Evolutionary conservation across 2,329 filamentous ascomycete genomes (phyloP), one percentile per base, ranked within the genome.

Genomic region (Orbilia ellipsospora): DNA sequence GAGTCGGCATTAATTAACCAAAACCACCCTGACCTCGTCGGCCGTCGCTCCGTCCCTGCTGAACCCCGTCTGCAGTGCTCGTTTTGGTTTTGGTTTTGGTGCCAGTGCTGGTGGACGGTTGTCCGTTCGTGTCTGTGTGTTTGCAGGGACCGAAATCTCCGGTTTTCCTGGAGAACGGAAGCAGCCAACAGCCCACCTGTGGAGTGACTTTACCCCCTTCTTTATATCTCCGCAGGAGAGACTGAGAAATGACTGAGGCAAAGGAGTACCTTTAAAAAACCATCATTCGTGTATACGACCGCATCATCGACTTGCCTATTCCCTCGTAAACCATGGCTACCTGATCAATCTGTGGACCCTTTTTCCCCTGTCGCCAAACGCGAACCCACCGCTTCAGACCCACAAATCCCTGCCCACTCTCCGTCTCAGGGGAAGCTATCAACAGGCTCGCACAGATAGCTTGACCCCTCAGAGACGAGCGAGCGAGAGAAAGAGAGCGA

Each of bases 391-490:
- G 18, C 48, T 57, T 64, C 52, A 55, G 63, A 40, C 44, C 31
- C 31, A 36, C 31, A 48, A 48, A 68, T 63, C 70, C 70, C 64
- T 74, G 70, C 31, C 16, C 51, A 55, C 57, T 36, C 36, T 31
- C 40, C 48, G 20, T 60, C 70, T 74, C 63, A 74, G 70, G 64
- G 64, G 70, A 68, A 68, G 70, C 70, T 68, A 52, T 67, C 52
- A 60, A 51, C 56, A 48, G 48, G 60, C 31, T 61, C 68, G 68
- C 60, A 45, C 31, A 20, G 5, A 42, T 13, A 59, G 36, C 28
- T 45, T 31, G 18, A 59, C 18, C 23, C 36, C 2, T 42, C 45
- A 63, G 65, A 74, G 61, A 36, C 31, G 3, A 36, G 31, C 31
- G 6, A 36, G 31, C 23, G 23, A 36, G 31, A 36, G 31, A 2